Conservation (phyloP, 2,329 filamentous ascomycete genomes). For the Nemania sp. region DNA sequence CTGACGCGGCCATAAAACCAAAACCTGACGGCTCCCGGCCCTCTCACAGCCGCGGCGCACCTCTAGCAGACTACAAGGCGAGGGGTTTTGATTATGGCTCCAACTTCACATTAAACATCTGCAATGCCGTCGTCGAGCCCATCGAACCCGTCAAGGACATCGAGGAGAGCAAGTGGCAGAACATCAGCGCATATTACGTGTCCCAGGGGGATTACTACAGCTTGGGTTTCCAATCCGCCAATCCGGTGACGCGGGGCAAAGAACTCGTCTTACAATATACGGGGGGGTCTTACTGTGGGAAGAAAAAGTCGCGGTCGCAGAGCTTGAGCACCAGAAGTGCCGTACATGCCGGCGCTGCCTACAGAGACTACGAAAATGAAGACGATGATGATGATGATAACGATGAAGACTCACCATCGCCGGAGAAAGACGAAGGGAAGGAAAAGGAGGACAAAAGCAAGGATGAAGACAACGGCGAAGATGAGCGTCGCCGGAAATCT, state of each 20-base stretch:
- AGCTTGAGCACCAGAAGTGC: slow-evolving; percentile 45
- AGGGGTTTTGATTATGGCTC: slow-evolving; percentile 81
- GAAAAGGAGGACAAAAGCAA: not conserved
- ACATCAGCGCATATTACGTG: slow-evolving; percentile 83
- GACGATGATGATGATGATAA: slow-evolving; percentile 53
- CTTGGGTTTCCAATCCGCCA: slow-evolving; percentile 75
- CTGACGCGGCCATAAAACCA: slow-evolving; percentile 62
- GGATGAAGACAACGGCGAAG: slow-evolving; percentile 44
- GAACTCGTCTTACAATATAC: slow-evolving; percentile 83
- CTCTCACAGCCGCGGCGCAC: slow-evolving; percentile 54
- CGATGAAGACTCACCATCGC: slow-evolving; percentile 44
- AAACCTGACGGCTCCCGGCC: slow-evolving; percentile 59
- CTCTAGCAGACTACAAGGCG: slow-evolving; percentile 68
- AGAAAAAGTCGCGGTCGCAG: slow-evolving; percentile 54
- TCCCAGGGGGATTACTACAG: slow-evolving; percentile 75
- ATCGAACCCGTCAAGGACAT: slow-evolving; percentile 74
- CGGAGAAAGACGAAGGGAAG: slow-evolving; percentile 22
- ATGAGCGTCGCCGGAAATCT: slow-evolving; percentile 71
- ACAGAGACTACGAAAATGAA: slow-evolving; percentile 49
- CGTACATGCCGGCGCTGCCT: slow-evolving; percentile 54
- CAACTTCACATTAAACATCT: slow-evolving; percentile 89
- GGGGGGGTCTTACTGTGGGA: slow-evolving; percentile 78
- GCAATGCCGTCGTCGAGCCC: slow-evolving; percentile 77
- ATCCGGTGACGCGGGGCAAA: slow-evolving; percentile 71
- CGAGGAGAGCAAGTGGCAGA: slow-evolving; percentile 71